Evolutionary conservation across 805 yeast genomes (phyloP), one percentile per base, ranked within the genome.

Genomic region (Ogataea angusta): DNA sequence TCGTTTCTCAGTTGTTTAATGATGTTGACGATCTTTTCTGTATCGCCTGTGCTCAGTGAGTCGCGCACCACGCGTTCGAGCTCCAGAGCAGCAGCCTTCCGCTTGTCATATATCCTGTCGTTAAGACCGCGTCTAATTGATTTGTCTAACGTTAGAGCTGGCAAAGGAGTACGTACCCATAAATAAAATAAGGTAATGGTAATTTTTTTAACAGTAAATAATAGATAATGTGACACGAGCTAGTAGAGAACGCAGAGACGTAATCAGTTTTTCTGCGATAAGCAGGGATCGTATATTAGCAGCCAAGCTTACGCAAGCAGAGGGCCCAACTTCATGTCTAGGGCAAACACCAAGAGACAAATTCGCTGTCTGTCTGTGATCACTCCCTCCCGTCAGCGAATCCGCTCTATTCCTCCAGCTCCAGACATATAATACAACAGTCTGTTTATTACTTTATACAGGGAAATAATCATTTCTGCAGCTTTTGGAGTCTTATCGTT

Each of bases 1-100:
- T 84, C 89, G 29, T 81, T 69, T 35, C 87, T 74, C 41, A 93
- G 68, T 56, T 89, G 95, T 43, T 76, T 81, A 30, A 91, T 85
- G 40, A 82, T 76, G 31, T 64, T 67, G 38, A 73, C 73, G 38
- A 86, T 79, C 36, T 75, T 76, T 17, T 76, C 80, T 16, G 74
- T 65, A 48, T 85, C 83, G 36, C 78, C 76, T 18, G 74, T 72
- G 3, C 76, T 76, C 9, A 85, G 57, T 15, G 85, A 79, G 30
- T 81, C 75, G 42, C 88, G 82, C 19, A 91, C 87, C 14, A 81
- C 71, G 43, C 81, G 78, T 56, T 93, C 98, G 24, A 86, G 67
- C 52, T 83, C 88, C 44, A 78, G 69, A 1, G 95, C 93, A 0
- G 91, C 87, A 0, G 81, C 72, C 57, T 85, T 84, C 32, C 95